phyloP scores from a whole-genome alignment of 208 protist species.

The Crithidia fasciculata region DNA sequence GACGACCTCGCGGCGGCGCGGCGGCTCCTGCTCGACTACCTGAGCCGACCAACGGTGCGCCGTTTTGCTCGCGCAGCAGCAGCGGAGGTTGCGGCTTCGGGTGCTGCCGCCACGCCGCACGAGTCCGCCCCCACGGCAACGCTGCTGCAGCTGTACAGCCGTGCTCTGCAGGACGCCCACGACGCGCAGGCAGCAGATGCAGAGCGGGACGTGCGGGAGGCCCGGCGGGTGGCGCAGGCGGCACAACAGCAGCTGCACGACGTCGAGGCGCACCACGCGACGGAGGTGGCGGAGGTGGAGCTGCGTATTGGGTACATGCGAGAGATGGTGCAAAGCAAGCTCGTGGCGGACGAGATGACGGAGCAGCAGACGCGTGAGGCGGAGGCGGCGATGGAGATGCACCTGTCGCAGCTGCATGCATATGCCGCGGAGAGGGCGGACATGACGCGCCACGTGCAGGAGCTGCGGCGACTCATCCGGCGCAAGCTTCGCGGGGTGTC shows the following conservation, averaged over 20 bases:
- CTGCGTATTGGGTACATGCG: constrained; percentile 47
- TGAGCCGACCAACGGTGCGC: constrained; percentile 17
- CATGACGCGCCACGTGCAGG: constrained; percentile 44
- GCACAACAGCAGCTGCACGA: constrained; percentile 12
- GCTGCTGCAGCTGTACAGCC: constrained; percentile 23
- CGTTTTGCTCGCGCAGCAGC: constrained; percentile 5
- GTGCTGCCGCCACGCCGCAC: neutral
- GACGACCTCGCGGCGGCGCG: constrained; percentile 24
- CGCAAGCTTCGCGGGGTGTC: constrained; percentile 24
- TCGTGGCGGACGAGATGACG: constrained; percentile 53
- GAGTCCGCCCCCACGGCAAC: constrained; percentile 9
- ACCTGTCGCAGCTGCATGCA: constrained; percentile 41
- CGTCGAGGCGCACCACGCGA: constrained; percentile 19
- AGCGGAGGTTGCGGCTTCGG: neutral
- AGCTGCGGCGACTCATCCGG: constrained; percentile 42
- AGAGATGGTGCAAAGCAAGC: constrained; percentile 60
- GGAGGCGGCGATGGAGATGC: constrained; percentile 42
- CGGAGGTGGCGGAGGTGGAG: constrained; percentile 35
- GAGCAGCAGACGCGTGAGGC: constrained; percentile 59
- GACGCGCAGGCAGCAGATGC: neutral
- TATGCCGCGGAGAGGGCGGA: constrained; percentile 37
- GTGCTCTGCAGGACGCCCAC: neutral
- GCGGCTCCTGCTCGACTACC: constrained; percentile 7
- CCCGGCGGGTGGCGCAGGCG: neutral
- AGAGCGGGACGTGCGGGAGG: constrained; percentile 18